phyloP scores from a whole-genome alignment of 805 yeast genomes.

The Metschnikowia matae region DNA sequence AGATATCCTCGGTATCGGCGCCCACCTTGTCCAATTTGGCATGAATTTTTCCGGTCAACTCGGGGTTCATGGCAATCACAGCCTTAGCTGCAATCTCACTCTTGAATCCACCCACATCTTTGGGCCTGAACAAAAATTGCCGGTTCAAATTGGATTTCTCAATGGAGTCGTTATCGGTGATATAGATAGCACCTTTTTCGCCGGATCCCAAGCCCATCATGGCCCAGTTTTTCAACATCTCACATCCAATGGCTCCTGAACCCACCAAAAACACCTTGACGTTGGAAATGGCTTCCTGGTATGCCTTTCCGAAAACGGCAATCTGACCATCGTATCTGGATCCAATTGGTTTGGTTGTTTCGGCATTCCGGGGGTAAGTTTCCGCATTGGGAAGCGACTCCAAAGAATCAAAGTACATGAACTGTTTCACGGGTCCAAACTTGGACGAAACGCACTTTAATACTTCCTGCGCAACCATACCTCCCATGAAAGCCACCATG shows the following conservation, averaged over 20 bases:
- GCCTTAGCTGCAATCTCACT: slow-evolving; percentile 89
- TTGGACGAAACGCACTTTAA: slow-evolving; percentile 93
- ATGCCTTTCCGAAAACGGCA: slow-evolving; percentile 85
- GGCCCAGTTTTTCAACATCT: slow-evolving; percentile 98
- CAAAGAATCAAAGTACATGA: slow-evolving; percentile 87
- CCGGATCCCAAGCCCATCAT: slow-evolving; percentile 94
- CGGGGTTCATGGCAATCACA: slow-evolving; percentile 81
- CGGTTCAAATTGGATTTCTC: slow-evolving; percentile 95
- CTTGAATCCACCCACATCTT: slow-evolving; percentile 88
- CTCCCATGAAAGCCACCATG: slow-evolving; percentile 85
- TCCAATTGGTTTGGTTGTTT: slow-evolving; percentile 67
- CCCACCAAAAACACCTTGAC: slow-evolving; percentile 88
- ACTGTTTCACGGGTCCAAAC: slow-evolving; percentile 90
- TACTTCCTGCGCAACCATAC: slow-evolving; percentile 93
- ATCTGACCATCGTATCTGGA: slow-evolving; percentile 93
- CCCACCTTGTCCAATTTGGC: slow-evolving; percentile 86
- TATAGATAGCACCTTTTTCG: slow-evolving; percentile 73
- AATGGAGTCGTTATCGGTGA: slow-evolving; percentile 92
- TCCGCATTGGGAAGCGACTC: slow-evolving; percentile 76
- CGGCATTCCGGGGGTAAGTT: slow-evolving; percentile 58
- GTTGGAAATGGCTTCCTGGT: slow-evolving; percentile 70
- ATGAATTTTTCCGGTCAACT: slow-evolving; percentile 69
- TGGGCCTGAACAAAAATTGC: slow-evolving; percentile 91
- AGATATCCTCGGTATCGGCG: slow-evolving; percentile 83
- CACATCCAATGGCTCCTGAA: slow-evolving; percentile 98